Evolutionary conservation across 108 stramenopile species (phyloP), one percentile per base, ranked within the genome.

Genomic region (Skeletonema grethae): DNA sequence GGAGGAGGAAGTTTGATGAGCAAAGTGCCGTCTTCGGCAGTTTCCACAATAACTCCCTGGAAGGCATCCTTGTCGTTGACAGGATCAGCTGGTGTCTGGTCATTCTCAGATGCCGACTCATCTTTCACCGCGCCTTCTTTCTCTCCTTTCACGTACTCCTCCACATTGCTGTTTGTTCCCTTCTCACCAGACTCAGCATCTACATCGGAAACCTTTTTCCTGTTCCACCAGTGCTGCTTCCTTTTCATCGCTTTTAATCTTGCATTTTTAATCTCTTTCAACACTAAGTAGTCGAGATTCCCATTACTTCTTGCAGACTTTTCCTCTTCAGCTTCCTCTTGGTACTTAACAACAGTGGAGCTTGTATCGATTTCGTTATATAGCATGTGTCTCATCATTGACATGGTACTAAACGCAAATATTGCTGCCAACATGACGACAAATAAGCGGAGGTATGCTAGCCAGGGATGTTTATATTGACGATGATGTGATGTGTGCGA

Each of bases 1-100:
- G 79, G 79, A 24, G 72, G 72, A 30, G 79, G 79, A 24, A 80
- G 67, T 65, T 80, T 73, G n/a, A 80, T 73, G 20, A 80, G 36
- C 18, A 80, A 24, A 10, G 79, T 62, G 12, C 79, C 79, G 41
- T 80, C 77, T 65, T 72, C 72, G 16, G 32, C 72, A 0, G 61
- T 80, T 59, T 65, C 18, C 30, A 80, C 72, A 63, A 80, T 60
- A 4, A 69, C 63, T 22, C 67, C 59, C 35, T 58, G 53, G 4
- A 50, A 22, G 20, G 50, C 12, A 30, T 18, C 61, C 12, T 56
- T 50, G 9, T 25, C 36, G 1, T 36, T 46, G 5, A 31, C 5
- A 31, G 50, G 1, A 38, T 30, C 12, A 25, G 56, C 12, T 9
- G 50, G 22, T n/a, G 5, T 4, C 16, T 50, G 50, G 8, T 50